A percentile compares a stretch with the other conserved stretches of the same genome.
phyloP scores from a whole-genome alignment of 208 protist species.

The Leishmania martiniquensis region DNA sequence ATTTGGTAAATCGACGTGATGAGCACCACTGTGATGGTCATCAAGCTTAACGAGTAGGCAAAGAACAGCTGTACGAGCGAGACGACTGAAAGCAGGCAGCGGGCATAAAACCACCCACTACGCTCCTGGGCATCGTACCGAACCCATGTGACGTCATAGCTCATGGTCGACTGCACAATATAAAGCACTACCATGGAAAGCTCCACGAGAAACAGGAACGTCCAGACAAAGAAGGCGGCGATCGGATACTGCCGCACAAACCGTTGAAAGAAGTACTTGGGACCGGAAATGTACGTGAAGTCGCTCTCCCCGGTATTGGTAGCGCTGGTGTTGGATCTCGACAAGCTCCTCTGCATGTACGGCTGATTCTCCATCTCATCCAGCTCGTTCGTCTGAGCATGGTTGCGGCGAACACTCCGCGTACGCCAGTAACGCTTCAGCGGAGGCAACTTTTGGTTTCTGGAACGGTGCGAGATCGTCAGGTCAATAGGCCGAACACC shows the following conservation, averaged over 20 bases:
- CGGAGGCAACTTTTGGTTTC: slow-evolving; percentile 42
- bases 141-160: slow-evolving; percentile 53
- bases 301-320: slow-evolving; percentile 27
- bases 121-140: slow-evolving; percentile 53
- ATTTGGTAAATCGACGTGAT: slow-evolving; percentile 87
- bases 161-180: slow-evolving; percentile 57
- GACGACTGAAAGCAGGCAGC: slow-evolving; percentile 67
- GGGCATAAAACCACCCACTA: slow-evolving; percentile 69
- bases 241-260: slow-evolving; percentile 77
- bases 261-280: slow-evolving; percentile 77
- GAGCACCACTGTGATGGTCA: slow-evolving; percentile 76
- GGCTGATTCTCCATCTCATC: slow-evolving; percentile 28
- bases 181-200: slow-evolving; percentile 73
- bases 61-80: slow-evolving; percentile 83
- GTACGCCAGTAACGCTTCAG: slow-evolving; percentile 55
- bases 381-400: slow-evolving; percentile 28
- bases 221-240: slow-evolving; percentile 73
- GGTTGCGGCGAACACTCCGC: slow-evolving; percentile 43
- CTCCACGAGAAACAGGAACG: slow-evolving; percentile 81
- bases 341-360: slow-evolving; percentile 10
- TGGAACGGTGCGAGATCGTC: slow-evolving; percentile 39
- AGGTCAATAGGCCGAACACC: slow-evolving; percentile 45
- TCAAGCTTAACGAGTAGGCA: slow-evolving; percentile 76
- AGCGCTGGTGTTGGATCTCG: slow-evolving; percentile 8
- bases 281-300: slow-evolving; percentile 78